Conservation (phyloP, 2,329 filamentous ascomycete species). For the Paramyrothecium sp. region DNA sequence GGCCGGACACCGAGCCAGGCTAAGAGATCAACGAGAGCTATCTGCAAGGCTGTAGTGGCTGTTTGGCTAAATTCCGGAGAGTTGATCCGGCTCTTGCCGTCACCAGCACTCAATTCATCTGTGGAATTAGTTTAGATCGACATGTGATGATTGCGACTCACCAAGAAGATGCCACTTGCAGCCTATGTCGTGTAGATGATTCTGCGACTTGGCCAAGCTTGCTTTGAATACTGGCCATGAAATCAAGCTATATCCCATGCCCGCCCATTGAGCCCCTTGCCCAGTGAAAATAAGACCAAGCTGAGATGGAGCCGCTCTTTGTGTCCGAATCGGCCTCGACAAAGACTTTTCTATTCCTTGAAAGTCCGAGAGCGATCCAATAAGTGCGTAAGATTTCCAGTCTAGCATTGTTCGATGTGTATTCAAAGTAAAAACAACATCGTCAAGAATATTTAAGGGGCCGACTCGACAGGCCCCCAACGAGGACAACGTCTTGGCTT, state of each 20-base stretch:
- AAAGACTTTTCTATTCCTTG: not conserved
- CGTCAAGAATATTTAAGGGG: no score
- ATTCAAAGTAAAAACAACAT: not conserved
- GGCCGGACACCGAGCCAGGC: conserved; percentile 28
- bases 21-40: conserved; percentile 40
- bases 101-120: no score
- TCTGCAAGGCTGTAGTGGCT: conserved; percentile 39
- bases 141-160: not conserved
- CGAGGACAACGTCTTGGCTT: not conserved
- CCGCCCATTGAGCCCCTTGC: not conserved
- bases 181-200: no score
- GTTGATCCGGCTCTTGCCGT: no score
- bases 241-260: not conserved
- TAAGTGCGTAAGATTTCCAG: not conserved
- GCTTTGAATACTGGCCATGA: not conserved
- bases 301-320: conserved; percentile 7
- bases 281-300: conserved; percentile 10
- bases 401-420: not conserved
- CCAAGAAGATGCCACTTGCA: not conserved
- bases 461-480: no score
- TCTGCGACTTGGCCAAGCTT: not conserved
- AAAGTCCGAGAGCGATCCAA: not conserved
- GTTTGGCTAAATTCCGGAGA: conserved; percentile 36
- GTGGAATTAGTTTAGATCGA: no score
- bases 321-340: not conserved